Evolutionary conservation across 306 rosid species (phyloP), one percentile per base, ranked within the genome.

Genomic region (Mimosa pudica): DNA sequence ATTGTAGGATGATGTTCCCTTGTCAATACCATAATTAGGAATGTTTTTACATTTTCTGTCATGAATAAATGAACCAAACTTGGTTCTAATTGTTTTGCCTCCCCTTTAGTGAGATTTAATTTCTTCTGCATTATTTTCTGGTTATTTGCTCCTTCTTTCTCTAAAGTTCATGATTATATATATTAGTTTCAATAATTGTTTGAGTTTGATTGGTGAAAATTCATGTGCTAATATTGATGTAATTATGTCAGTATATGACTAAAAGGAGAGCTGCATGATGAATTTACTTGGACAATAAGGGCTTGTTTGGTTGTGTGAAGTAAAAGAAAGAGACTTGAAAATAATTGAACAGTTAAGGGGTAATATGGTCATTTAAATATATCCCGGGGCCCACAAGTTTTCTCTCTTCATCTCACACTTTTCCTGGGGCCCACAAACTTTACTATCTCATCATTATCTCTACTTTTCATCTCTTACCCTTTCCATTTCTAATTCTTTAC

Each of bases 271-370:
- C 17, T 67, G 71, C 58, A 55, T 35, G 79, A 72, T 55, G 58
- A 65, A 73, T 65, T 46, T 57, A 73, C 38, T 58, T 33, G 58
- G 30, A 38, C 58, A 57, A 44, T 71, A 3, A n/a, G n/a, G n/a
- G n/a, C n/a, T n/a, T n/a, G n/a, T n/a, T n/a, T n/a, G n/a, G n/a
- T n/a, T n/a, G n/a, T n/a, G n/a, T n/a, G n/a, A n/a, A n/a, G n/a
- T n/a, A n/a, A n/a, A n/a, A n/a, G n/a, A n/a, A n/a, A n/a, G n/a
- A n/a, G n/a, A n/a, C n/a, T n/a, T n/a, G n/a, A n/a, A n/a, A n/a
- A n/a, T n/a, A n/a, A n/a, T n/a, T n/a, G n/a, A n/a, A n/a, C n/a
- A n/a, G n/a, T n/a, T n/a, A n/a, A n/a, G n/a, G n/a, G n/a, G n/a
- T n/a, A n/a, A n/a, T n/a, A n/a, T n/a, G n/a, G n/a, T n/a, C n/a